These are phyloP conservation scores for Mycena galopus DNA, from an alignment of 768 basidiomycete species.

Conservation along the genomic window DNA sequence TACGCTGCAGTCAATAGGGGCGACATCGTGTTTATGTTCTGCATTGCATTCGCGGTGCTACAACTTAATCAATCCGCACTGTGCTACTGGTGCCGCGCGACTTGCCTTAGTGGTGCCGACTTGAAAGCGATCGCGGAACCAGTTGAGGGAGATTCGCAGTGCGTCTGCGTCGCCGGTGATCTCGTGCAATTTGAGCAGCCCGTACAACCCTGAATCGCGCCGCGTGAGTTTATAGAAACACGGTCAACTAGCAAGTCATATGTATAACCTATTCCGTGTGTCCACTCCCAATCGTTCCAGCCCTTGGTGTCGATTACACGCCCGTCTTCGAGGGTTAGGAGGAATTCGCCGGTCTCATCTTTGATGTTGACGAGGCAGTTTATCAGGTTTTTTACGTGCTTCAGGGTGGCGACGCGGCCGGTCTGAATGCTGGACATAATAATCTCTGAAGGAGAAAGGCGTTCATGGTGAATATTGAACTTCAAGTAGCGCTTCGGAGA, in stretches of 20 bases:
- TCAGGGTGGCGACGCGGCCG: conserved; percentile 12
- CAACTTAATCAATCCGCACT: neutral
- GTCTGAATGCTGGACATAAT: conserved; percentile 3
- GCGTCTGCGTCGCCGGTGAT: conserved; percentile 53
- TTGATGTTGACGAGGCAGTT: conserved; percentile 64
- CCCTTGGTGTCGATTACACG: conserved; percentile 69
- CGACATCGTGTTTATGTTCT: conserved; percentile 73
- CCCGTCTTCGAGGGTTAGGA: conserved; percentile 62
- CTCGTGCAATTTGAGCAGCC: conserved; percentile 55
- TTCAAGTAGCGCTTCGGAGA: neutral
- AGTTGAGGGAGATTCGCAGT: conserved; percentile 56
- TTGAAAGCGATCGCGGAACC: conserved; percentile 64
- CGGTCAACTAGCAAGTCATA: neutral
- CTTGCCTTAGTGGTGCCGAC: conserved; percentile 63
- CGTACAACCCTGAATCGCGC: conserved; percentile 52
- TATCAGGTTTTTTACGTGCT: conserved; percentile 53
- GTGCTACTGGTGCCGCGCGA: neutral
- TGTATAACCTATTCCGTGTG: conserved; percentile 58
- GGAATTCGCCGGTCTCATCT: conserved; percentile 65
- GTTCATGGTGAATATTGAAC: neutral
- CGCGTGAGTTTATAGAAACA: neutral
- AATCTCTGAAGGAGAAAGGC: too few relatives aligned
- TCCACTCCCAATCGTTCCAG: conserved; percentile 72
- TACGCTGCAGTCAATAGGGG: conserved; percentile 61
- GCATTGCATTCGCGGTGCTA: neutral